Base-by-base conservation (phyloP, 257 asterid genomes). In the Primulina tabacum region DNA sequence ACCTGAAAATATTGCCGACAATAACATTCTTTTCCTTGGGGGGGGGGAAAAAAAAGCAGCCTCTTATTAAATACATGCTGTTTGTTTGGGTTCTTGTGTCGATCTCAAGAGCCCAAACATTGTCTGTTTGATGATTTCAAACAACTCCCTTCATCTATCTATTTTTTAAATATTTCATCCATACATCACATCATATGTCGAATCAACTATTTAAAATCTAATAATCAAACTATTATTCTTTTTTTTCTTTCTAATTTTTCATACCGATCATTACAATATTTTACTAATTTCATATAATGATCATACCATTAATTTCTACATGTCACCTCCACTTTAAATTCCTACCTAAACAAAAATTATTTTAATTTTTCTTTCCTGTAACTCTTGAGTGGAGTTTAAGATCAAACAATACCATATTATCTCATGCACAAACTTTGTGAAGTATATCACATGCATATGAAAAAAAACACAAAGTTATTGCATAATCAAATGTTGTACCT, bases 401-500 rank as follows among this genome's bases (percentile, higher is more conserved):
- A 14, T 12, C 18, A 11, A 43, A 40, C 6, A 43, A 12, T 12
- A 43, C 17, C 53, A 43, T 43, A 43, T 43, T 3, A 43, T 11
- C n/a, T 43, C 3, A 14, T 12, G 53, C 53, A 43, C 53, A 43
- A 43, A 12, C n/a, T 43, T 11, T 12, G 6, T n/a, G 0, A 43
- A n/a, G 52, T 40, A 50, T 63, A 40, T 21, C 16, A 30, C 43
- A 57, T 8, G 32, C 7, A 43, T 33, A 59, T 43, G 47, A 24
- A 24, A 1, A 24, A 65, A 53, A 65, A 76, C 35, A 55, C 67
- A 50, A 6, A 38, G 60, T 61, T 64, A 26, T 50, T 3, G 10
- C 26, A 38, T 68, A 32, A 37, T 43, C 7, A 71, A 47, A 75
- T 40, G 35, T 57, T 69, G 67, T 66, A 94, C 99, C 99, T 89